Conservation (phyloP, 192 early-diverging fungal species). For the Phycomyces blakesleeanus region DNA sequence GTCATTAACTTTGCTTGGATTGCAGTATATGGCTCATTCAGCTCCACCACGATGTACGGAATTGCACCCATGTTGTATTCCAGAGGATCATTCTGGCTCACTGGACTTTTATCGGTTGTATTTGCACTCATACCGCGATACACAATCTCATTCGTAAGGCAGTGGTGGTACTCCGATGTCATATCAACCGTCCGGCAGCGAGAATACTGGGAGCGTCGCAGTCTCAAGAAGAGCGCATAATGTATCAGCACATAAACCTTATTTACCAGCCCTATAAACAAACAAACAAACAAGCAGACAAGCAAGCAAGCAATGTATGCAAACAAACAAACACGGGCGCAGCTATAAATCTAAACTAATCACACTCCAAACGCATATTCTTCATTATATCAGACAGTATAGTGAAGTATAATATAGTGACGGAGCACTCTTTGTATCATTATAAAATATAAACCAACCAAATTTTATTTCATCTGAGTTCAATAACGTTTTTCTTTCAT, state of each 20-base stretch:
- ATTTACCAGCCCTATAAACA: no score
- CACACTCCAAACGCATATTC: no score
- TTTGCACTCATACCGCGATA: slow-evolving; percentile 70
- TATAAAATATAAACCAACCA: no score
- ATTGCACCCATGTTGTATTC: slow-evolving; percentile 62
- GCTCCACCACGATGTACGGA: slow-evolving; percentile 62
- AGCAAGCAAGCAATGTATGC: no score
- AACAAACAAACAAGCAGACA: no score
- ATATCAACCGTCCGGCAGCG: background rate
- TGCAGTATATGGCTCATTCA: slow-evolving; percentile 56
- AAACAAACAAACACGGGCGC: no score
- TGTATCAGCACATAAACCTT: background rate
- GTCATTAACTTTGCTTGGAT: slow-evolving; percentile 66
- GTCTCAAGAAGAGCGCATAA: background rate
- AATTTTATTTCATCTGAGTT: no score
- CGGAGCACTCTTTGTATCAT: no score
- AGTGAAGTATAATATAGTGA: no score
- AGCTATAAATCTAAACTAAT: no score
- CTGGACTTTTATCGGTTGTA: slow-evolving; percentile 62
- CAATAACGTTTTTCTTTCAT: background rate
- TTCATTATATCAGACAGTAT: no score
- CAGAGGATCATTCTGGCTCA: slow-evolving; percentile 72
- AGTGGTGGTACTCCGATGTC: slow-evolving; percentile 62
- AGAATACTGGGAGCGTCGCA: background rate
- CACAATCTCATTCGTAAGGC: slow-evolving; percentile 60